A percentile compares a stretch with the other conserved stretches of the same genome.
These are phyloP conservation scores for Dentiscutata heterogama DNA, from an alignment of 371 early-diverging fungal species.

Conservation along the genomic window DNA sequence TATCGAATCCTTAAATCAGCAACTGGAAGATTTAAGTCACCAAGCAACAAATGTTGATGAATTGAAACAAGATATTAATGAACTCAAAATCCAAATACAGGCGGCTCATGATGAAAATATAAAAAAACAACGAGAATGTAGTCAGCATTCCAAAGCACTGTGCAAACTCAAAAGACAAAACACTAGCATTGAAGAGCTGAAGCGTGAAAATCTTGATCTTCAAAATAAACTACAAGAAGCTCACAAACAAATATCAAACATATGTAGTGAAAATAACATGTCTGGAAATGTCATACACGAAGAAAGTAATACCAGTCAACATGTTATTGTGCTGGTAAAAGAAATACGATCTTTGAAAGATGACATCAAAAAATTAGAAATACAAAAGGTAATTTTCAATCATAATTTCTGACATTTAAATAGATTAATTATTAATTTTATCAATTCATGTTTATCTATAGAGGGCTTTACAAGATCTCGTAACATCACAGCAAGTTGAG, in stretches of 20 bases:
- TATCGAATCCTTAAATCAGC: neutral
- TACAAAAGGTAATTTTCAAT: neutral
- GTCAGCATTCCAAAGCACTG: too few species aligned
- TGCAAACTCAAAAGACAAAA: neutral
- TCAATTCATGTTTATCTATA: neutral
- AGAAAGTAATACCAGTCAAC: neutral
- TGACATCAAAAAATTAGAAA: conserved; percentile 26
- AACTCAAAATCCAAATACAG: neutral
- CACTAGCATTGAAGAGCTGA: neutral
- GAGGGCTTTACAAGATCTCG: conserved; percentile 32
- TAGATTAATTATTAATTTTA: neutral
- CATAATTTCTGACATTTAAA: neutral
- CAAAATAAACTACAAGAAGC: neutral
- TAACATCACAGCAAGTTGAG: conserved; percentile 24
- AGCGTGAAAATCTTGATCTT: neutral
- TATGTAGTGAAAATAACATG: too few species aligned
- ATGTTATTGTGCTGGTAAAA: neutral
- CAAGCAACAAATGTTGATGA: neutral
- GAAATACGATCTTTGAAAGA: conserved; percentile 18
- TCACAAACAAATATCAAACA: neutral
- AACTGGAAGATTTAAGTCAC: neutral
- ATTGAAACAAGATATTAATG: neutral
- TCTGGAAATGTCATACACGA: neutral
- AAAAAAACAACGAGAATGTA: neutral
- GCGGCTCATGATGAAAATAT: neutral